Conservation (phyloP, 2,329 filamentous ascomycete species). For the Clathrospora elynae region DNA sequence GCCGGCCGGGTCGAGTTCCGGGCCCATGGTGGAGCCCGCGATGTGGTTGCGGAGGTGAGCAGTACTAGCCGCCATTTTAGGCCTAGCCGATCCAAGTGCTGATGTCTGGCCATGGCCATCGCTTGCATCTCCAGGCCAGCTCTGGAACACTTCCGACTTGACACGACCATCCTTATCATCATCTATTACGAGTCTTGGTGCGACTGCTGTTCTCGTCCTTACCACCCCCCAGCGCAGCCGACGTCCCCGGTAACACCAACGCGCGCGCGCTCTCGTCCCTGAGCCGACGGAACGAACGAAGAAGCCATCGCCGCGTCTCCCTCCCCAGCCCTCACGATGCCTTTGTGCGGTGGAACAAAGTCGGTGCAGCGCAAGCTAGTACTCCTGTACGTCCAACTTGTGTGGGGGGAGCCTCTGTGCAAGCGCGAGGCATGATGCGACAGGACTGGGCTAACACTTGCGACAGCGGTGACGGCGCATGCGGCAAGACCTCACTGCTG, state of each 20-base stretch:
- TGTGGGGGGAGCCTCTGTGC: conserved; percentile 20
- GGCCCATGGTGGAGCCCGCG: conserved; percentile 20
- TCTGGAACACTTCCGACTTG: conserved; percentile 14
- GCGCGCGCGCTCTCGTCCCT: conserved; percentile 35
- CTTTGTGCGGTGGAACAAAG: conserved; percentile 61
- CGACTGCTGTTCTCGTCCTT: conserved; percentile 13
- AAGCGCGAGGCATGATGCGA: conserved; percentile 20
- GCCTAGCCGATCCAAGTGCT: conserved; percentile 15
- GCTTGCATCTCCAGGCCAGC: conserved; percentile 18
- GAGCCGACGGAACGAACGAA: conserved; percentile 31
- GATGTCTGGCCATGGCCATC: conserved; percentile 8
- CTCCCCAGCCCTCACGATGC: conserved; percentile 44
- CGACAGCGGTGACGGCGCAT: conserved; percentile 86
- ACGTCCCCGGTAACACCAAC: conserved; percentile 25
- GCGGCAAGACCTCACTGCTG: conserved; percentile 93
- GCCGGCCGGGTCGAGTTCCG: conserved; percentile 3
- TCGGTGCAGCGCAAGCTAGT: conserved; percentile 96
- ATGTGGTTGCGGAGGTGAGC: conserved; percentile 19
- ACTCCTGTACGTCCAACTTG: conserved; percentile 69
- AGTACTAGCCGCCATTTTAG: conserved; percentile 14
- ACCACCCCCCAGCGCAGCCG: conserved; percentile 13
- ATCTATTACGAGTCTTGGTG: conserved; percentile 16
- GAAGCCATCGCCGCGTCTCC: conserved; percentile 26
- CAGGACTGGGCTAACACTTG: conserved; percentile 29
- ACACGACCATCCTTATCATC: conserved; percentile 21